A percentile compares a stretch with the other conserved stretches of the same genome.
These are phyloP conservation scores for Breviolum minutum DNA, from an alignment of 73 alveolate species.

Conservation along the genomic window DNA sequence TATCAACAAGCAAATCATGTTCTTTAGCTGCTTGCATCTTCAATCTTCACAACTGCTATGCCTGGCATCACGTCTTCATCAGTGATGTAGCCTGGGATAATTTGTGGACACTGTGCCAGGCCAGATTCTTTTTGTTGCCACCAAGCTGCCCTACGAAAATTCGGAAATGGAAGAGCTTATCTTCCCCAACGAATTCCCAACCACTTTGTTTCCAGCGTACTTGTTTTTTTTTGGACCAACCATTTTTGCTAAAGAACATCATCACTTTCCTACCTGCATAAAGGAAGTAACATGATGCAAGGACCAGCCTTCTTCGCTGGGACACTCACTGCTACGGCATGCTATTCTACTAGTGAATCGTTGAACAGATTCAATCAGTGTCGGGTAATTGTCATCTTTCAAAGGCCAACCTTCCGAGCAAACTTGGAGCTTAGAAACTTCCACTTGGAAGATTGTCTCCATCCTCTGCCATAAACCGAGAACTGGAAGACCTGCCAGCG, in stretches of 20 bases:
- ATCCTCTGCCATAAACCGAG: constrained; percentile 81
- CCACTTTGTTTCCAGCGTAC: neutral
- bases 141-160: neutral
- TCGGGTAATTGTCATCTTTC: too few relatives aligned
- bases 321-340: too few relatives aligned
- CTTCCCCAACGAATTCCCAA: neutral
- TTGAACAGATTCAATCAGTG: too few relatives aligned
- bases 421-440: neutral
- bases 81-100: neutral
- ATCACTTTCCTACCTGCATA: too few relatives aligned
- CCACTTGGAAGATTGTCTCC: constrained; percentile 69
- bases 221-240: neutral
- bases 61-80: constrained; percentile 20
- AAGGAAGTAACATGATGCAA: too few relatives aligned
- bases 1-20: neutral
- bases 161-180: neutral
- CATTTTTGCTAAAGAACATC: neutral
- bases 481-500: constrained; percentile 9
- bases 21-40: neutral
- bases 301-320: too few relatives aligned
- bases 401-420: neutral
- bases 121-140: neutral
- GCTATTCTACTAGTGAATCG: too few relatives aligned
- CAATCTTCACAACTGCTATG: neutral
- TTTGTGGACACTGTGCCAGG: neutral